Evolutionary conservation across 192 early-diverging fungal species (phyloP).

Genomic region (Gryganskiella cystojenkinii): DNA sequence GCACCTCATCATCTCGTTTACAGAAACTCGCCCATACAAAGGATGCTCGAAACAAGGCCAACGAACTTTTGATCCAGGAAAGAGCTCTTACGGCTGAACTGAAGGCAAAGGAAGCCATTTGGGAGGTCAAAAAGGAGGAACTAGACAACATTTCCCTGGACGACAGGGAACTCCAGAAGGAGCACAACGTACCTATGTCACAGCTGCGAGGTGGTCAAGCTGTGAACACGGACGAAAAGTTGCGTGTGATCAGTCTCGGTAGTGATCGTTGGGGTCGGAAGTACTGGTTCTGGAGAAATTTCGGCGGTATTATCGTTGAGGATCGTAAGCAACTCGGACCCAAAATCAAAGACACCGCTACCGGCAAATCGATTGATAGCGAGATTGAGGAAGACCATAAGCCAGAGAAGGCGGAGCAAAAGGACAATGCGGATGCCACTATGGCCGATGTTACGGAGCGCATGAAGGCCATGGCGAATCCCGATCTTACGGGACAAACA

Average conservation of each 20-base stretch:
- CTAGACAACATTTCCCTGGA: slow-evolving; percentile 29
- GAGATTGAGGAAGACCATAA: neutral
- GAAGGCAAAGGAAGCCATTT: slow-evolving; percentile 30
- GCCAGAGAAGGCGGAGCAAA: neutral
- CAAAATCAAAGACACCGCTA: neutral
- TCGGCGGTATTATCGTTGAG: slow-evolving; percentile 46
- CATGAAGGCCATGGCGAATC: slow-evolving; percentile 39
- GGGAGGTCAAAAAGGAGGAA: slow-evolving; percentile 47
- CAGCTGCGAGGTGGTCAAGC: slow-evolving; percentile 43
- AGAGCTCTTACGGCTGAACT: slow-evolving; percentile 29
- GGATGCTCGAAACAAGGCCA: slow-evolving; percentile 23
- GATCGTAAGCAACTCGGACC: slow-evolving; percentile 39
- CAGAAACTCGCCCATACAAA: slow-evolving; percentile 40
- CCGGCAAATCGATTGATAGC: no score
- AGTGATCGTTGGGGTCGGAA: slow-evolving; percentile 51
- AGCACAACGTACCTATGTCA: slow-evolving; percentile 38
- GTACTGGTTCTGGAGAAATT: slow-evolving; percentile 51
- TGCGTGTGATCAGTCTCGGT: slow-evolving; percentile 37
- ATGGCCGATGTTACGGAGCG: slow-evolving; percentile 37
- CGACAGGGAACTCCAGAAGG: slow-evolving; percentile 39
- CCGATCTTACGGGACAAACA: slow-evolving; percentile 18
- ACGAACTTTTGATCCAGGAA: slow-evolving; percentile 31
- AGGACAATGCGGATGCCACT: slow-evolving; percentile 3
- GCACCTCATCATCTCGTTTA: slow-evolving; percentile 17
- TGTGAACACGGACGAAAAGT: slow-evolving; percentile 34